Conservation (phyloP, 2,329 filamentous ascomycete genomes). For the Pyricularia pennisetigena region DNA sequence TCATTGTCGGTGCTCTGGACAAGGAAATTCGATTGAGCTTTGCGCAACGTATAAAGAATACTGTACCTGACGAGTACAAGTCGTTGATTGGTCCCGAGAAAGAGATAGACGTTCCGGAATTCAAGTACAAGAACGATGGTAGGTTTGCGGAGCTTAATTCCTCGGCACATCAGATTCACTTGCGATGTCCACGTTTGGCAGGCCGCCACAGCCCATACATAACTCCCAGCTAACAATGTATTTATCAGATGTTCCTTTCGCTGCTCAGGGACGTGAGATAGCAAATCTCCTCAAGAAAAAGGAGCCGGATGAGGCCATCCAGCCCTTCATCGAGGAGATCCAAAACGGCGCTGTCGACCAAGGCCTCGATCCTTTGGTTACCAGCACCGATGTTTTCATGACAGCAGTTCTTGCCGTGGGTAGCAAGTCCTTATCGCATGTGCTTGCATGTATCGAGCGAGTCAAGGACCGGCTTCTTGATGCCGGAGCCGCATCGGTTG, state of each 20-base stretch:
- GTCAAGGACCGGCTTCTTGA: conserved; percentile 82
- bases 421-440: conserved; percentile 91
- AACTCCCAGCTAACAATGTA: background rate
- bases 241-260: conserved; percentile 62
- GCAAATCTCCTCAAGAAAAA: conserved; percentile 74
- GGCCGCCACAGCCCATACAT: too few species aligned
- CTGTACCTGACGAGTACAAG: conserved; percentile 76
- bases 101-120: conserved; percentile 91
- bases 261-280: conserved; percentile 74
- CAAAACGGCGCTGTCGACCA: conserved; percentile 65
- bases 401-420: conserved; percentile 90
- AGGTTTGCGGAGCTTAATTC: conserved; percentile 23
- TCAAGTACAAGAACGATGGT: conserved; percentile 77
- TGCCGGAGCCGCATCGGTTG: conserved; percentile 64
- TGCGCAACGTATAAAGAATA: conserved; percentile 90
- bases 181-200: background rate
- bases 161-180: background rate
- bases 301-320: conserved; percentile 76
- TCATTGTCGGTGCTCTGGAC: conserved; percentile 82
- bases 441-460: conserved; percentile 90
- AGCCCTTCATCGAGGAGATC: conserved; percentile 69
- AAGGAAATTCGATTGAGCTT: conserved; percentile 97
- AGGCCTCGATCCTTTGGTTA: conserved; percentile 67
- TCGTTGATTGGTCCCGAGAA: conserved; percentile 77
- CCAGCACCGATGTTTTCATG: conserved; percentile 89